phyloP scores from a whole-genome alignment of 2,329 filamentous ascomycete genomes.

The Sporothrix mexicana region DNA sequence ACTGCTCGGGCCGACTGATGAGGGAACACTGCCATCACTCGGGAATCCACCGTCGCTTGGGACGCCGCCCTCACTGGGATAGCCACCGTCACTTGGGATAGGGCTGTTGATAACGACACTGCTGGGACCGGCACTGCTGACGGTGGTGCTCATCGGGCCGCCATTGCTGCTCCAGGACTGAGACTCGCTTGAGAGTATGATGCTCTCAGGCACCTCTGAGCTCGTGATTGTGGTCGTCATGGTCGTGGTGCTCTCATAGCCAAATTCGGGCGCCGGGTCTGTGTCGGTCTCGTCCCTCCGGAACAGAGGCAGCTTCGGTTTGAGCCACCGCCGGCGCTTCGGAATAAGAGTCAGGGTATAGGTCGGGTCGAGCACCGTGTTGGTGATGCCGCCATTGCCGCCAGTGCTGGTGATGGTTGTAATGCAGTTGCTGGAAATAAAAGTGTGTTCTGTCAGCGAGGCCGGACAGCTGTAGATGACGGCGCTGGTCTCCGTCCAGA shows the following conservation, averaged over 20 bases:
- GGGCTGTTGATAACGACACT: neutral
- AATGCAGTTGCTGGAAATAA: neutral
- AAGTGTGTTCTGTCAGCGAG: neutral
- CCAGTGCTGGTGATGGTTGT: neutral
- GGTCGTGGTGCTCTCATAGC: neutral
- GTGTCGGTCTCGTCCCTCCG: neutral
- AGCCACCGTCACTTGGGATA: neutral
- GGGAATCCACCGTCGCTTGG: neutral
- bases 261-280: neutral
- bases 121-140: neutral
- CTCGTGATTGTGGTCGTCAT: neutral
- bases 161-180: neutral
- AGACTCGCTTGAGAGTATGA: neutral
- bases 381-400: neutral
- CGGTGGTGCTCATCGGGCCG: neutral
- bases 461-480: neutral
- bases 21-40: no score
- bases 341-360: neutral
- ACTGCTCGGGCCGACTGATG: no score
- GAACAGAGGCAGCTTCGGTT: neutral
- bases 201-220: neutral
- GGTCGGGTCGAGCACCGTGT: neutral
- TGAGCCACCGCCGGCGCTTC: neutral
- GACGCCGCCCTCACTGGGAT: neutral
- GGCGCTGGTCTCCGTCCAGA: slow-evolving; percentile 7